These are phyloP conservation scores for Phylloporus scabripes DNA, from an alignment of 768 basidiomycete genomes.

Conservation along the genomic window DNA sequence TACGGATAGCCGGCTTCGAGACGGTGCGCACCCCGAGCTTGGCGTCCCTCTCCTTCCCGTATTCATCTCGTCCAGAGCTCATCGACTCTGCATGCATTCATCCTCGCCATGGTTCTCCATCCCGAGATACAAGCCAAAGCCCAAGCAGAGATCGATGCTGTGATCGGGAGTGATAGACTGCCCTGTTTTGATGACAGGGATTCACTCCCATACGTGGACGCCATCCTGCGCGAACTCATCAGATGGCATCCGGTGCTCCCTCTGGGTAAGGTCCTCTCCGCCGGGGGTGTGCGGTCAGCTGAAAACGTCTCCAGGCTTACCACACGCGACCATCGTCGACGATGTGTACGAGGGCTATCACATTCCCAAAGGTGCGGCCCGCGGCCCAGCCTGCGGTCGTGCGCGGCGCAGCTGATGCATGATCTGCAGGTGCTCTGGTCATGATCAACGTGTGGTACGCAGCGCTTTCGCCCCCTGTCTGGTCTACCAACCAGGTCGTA, in stretches of 20 bases:
- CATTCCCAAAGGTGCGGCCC: slow-evolving; percentile 37
- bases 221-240: slow-evolving; percentile 34
- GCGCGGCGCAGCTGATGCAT: background rate
- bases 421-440: slow-evolving; percentile 23
- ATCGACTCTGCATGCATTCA: slow-evolving; percentile 20
- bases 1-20: background rate
- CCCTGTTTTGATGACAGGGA: slow-evolving; percentile 25
- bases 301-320: slow-evolving; percentile 13
- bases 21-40: no score
- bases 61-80: slow-evolving; percentile 12
- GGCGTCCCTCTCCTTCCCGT: background rate
- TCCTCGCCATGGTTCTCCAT: slow-evolving; percentile 26
- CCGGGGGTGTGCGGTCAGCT: no score
- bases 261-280: no score
- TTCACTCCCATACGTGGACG: slow-evolving; percentile 38
- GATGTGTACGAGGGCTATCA: slow-evolving; percentile 30
- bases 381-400: background rate
- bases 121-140: slow-evolving; percentile 25
- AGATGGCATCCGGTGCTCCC: slow-evolving; percentile 25
- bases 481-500: background rate
- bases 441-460: slow-evolving; percentile 33
- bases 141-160: slow-evolving; percentile 25
- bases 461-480: background rate
- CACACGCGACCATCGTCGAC: slow-evolving; percentile 20
- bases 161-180: slow-evolving; percentile 18